Evolutionary conservation across 2,329 filamentous ascomycete species (phyloP), one percentile per base, ranked within the genome.

Genomic region (Xylariaceae sp.): DNA sequence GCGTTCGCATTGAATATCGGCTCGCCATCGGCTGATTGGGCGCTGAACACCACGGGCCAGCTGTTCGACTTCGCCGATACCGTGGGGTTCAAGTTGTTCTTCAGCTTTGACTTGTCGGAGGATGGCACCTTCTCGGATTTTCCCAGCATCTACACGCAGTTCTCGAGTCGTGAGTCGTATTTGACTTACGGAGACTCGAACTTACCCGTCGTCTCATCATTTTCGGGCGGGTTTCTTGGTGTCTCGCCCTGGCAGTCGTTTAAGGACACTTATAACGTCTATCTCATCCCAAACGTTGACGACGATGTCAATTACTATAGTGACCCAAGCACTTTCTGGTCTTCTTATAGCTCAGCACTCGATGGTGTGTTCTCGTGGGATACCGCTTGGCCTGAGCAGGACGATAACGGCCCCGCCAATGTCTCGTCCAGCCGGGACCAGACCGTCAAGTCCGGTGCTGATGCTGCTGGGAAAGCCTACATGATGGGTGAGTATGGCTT

Each of bases 301-400:
- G 50, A 52, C 19, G 54, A 60, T 22, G 38, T 43, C 6, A 59
- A 58, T 38, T 67, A 68, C 49, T 67, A 67, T 44, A 55, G 52
- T 37, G 49, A 58, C 40, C 54, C 60, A n/a, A 34, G 48, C 0
- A 49, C 34, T 1, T 65, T 59, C 51, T 61, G 62, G 48, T 40
- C 53, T 20, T 55, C 55, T 25, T 68, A 64, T 62, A 55, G 55
- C 22, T 52, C 49, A 41, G 53, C 59, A 1, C 40, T 68, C 17
- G 64, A 68, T 43, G 65, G 65, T 8, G 50, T 67, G 5, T 67
- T 67, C 44, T 66, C 57, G 53, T 68, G 66, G 66, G 65, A 68
- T 52, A 59, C 62, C 2, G 54, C 61, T 21, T 68, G 66, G 66
- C 63, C 65, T 1, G 52, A 50, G 11, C 40, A 42, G 6, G 53